Percentiles rank a stretch among this genome's conserved stretches.
Conservation (phyloP, 192 early-diverging fungal species). For the Backusella circina region DNA sequence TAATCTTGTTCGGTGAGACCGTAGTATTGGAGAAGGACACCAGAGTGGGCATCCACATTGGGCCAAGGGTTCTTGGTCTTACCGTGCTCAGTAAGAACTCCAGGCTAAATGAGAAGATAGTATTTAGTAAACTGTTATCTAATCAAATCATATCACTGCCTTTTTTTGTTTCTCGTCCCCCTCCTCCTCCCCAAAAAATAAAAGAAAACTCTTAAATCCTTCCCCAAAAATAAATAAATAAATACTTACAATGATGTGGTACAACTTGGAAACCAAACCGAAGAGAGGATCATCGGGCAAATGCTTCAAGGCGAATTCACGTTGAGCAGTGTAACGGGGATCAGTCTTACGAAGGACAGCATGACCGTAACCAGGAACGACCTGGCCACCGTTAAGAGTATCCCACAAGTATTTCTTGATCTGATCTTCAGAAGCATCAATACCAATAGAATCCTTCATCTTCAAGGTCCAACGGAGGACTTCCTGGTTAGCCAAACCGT, state of each 20-base stretch:
- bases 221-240: neutral
- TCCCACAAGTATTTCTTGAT: constrained; percentile 97
- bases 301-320: constrained; percentile 98
- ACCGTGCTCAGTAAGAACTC: constrained; percentile 95
- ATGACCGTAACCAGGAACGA: constrained; percentile 98
- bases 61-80: constrained; percentile 99
- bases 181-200: neutral
- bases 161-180: neutral
- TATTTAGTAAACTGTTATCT: neutral
- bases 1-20: constrained; percentile 97
- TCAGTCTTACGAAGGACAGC: constrained; percentile 94
- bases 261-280: constrained; percentile 93
- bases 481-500: constrained; percentile 99
- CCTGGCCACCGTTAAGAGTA: constrained; percentile 93
- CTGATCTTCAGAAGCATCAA: constrained; percentile 82
- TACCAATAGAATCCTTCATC: constrained; percentile 86
- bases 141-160: neutral
- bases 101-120: constrained; percentile 47
- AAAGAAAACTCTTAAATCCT: neutral
- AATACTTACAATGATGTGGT: constrained; percentile 75
- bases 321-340: constrained; percentile 97
- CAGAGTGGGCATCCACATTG: constrained; percentile 99
- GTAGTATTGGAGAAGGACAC: constrained; percentile 95
- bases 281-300: constrained; percentile 95
- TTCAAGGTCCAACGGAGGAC: constrained; percentile 96